Base-by-base conservation (phyloP, 2,329 filamentous ascomycete species). In the Ophiostoma tasmaniense region DNA sequence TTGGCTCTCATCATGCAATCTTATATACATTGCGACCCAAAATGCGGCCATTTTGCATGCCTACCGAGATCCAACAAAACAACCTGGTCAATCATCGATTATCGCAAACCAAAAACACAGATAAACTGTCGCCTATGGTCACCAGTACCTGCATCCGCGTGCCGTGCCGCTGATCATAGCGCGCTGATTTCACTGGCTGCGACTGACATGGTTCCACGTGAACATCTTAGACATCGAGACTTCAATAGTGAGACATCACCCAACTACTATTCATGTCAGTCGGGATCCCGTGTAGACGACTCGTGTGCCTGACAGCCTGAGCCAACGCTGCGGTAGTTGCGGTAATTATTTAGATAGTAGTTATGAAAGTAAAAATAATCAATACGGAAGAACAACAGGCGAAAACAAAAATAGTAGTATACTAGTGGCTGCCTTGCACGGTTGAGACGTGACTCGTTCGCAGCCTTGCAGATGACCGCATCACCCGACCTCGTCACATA, bases 101-200 rank as follows among this genome's bases (percentile, higher is more conserved):
- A 33, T 33, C 5, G 33, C 33, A 5, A 33, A 33, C 33, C n/a
- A n/a, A 33, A 33, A 33, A 33, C 8, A 33, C 50, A 55, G 1
- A 28, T 55, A 25, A 22, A 13, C n/a, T 25, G 50, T 25, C 50
- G n/a, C n/a, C n/a, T 13, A 17, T 45, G 50, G 50, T 55, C 50
- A 55, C 25, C n/a, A 55, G 59, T 62, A 62, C 59, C 59, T 62
- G 59, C 59, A 62, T 62, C 30, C 59, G 17, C 59, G 59, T 37
- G 30, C 30, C 33, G 33, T 64, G 61, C 61, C 33, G 61, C 33
- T 22, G 33, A 20, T 35, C 61, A 64, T 17, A 37, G 30, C 61
- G 33, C 2, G 25, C 14, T 35, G 28, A 62, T 33, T 35, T 33
- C 3, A 62, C 59, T 62, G 17, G 33, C 20, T 37, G 61, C 30